Evolutionary conservation across 345 rosid genomes (phyloP).

Genomic region (Diplotaxis tenuifolia): DNA sequence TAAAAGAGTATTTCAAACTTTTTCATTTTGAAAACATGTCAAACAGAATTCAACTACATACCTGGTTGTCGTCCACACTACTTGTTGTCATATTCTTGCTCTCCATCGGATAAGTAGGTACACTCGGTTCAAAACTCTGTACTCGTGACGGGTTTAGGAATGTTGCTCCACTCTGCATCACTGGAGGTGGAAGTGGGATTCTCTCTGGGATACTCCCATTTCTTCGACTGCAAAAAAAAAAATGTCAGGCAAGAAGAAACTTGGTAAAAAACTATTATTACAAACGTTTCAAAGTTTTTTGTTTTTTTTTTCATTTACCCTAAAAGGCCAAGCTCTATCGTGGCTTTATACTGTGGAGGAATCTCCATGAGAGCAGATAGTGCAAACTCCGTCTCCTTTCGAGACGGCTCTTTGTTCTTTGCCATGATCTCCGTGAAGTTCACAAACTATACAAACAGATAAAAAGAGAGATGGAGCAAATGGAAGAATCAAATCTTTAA

Average conservation of each 20-base stretch:
- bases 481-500: neutral
- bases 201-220: slow-evolving; percentile 54
- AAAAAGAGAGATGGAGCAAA: neutral
- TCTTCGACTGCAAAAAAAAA: slow-evolving; percentile 43
- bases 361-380: slow-evolving; percentile 93
- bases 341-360: slow-evolving; percentile 90
- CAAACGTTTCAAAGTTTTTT: neutral
- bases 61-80: slow-evolving; percentile 62
- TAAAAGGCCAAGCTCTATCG: slow-evolving; percentile 69
- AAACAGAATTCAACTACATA: slow-evolving; percentile 18
- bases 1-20: neutral
- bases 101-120: slow-evolving; percentile 47
- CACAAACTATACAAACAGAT: slow-evolving; percentile 62
- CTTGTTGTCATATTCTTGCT: slow-evolving; percentile 42
- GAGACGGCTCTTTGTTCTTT: slow-evolving; percentile 50
- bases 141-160: slow-evolving; percentile 32
- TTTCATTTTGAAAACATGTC: neutral
- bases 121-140: slow-evolving; percentile 56
- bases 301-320: slow-evolving; percentile 77
- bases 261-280: neutral
- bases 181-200: slow-evolving; percentile 78
- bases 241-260: neutral
- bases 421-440: slow-evolving; percentile 90
- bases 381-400: slow-evolving; percentile 89
- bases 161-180: slow-evolving; percentile 37